phyloP scores from a whole-genome alignment of 768 basidiomycete species.

The Lactarius sanguifluus region DNA sequence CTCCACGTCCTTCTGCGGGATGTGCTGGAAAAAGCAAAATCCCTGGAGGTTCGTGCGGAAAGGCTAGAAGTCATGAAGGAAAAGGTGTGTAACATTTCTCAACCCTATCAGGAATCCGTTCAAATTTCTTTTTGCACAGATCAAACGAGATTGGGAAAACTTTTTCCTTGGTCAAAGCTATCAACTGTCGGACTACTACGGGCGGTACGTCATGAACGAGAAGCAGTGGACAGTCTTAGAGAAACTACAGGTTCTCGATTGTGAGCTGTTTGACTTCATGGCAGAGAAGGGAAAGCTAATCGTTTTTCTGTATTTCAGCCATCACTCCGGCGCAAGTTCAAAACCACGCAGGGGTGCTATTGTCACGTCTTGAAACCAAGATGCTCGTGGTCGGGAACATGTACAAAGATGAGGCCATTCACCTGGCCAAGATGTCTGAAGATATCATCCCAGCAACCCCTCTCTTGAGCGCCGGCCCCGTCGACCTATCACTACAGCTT shows the following conservation, averaged over 20 bases:
- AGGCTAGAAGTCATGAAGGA: slow-evolving; percentile 83
- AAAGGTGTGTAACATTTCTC: slow-evolving; percentile 50
- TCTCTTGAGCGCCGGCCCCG: slow-evolving; percentile 54
- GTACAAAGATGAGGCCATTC: slow-evolving; percentile 75
- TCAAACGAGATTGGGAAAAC: slow-evolving; percentile 79
- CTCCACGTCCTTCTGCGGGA: slow-evolving; percentile 68
- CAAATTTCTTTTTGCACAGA: slow-evolving; percentile 40
- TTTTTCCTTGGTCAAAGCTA: slow-evolving; percentile 86
- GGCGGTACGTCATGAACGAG: slow-evolving; percentile 67
- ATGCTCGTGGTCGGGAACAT: slow-evolving; percentile 85
- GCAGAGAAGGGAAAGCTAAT: slow-evolving; percentile 6
- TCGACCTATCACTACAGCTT: slow-evolving; percentile 56
- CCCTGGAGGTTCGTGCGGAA: slow-evolving; percentile 62
- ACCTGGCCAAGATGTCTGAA: slow-evolving; percentile 71
- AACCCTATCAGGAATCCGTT: neutral
- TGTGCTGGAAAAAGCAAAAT: slow-evolving; percentile 67
- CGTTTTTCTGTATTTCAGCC: slow-evolving; percentile 43
- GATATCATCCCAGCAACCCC: slow-evolving; percentile 55
- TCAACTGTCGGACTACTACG: slow-evolving; percentile 73
- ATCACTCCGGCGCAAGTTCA: slow-evolving; percentile 72
- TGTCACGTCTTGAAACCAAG: slow-evolving; percentile 65
- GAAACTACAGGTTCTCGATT: slow-evolving; percentile 67
- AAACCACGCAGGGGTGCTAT: slow-evolving; percentile 54
- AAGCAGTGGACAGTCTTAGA: slow-evolving; percentile 77
- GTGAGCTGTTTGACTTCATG: slow-evolving; percentile 45